Conservation (phyloP, 2,329 filamentous ascomycete species). For the Calonectria leucothoes region DNA sequence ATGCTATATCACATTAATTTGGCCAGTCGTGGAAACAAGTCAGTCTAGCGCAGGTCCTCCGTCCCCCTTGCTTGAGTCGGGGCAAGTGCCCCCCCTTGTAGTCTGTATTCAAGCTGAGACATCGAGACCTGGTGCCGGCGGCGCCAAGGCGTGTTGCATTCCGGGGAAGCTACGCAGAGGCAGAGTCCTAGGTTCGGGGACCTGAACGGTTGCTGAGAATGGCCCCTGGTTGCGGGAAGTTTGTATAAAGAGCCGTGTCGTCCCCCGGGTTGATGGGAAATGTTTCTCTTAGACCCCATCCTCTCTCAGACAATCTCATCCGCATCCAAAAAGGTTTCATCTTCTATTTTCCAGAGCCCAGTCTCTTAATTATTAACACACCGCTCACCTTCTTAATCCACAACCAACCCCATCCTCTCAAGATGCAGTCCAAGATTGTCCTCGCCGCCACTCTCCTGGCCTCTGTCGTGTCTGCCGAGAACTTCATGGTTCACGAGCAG, state of each 20-base stretch:
- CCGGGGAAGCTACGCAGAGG: slow-evolving; percentile 15
- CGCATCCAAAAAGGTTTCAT: background rate
- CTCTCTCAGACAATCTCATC: background rate
- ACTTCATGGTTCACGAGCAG: slow-evolving; percentile 44
- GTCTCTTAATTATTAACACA: background rate
- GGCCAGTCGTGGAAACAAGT: background rate
- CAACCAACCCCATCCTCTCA: slow-evolving; percentile 23
- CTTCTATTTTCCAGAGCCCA: background rate
- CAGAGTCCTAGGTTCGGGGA: background rate
- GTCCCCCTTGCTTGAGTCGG: slow-evolving; percentile 17
- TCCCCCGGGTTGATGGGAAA: background rate
- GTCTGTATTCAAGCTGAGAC: slow-evolving; percentile 12
- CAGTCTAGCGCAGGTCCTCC: slow-evolving; percentile 4
- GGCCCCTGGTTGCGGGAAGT: background rate
- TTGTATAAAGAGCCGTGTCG: slow-evolving; percentile 14
- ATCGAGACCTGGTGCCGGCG: background rate
- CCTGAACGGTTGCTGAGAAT: background rate
- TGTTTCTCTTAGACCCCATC: background rate
- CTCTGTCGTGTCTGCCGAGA: slow-evolving; percentile 39
- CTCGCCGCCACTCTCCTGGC: slow-evolving; percentile 41
- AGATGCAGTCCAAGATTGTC: slow-evolving; percentile 44
- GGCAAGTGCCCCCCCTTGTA: slow-evolving; percentile 24
- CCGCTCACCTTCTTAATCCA: no score
- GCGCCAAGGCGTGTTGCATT: slow-evolving; percentile 7
- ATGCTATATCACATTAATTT: slow-evolving; percentile 14